Conservation (phyloP, 129 eudicot species). For the Flaveria bidentis region DNA sequence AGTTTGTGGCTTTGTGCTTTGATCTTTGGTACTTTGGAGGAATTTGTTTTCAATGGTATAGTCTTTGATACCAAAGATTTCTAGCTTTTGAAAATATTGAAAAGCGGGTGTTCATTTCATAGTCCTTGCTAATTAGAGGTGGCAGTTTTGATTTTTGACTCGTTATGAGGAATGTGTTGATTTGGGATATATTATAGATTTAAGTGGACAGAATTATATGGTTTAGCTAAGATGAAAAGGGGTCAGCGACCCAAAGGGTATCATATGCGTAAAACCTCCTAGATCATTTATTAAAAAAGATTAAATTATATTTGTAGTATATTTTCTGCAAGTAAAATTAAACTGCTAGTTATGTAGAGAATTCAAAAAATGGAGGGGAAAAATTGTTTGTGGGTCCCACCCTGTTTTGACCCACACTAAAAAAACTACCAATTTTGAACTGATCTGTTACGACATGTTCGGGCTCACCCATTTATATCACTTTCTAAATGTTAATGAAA, state of each 20-base stretch:
- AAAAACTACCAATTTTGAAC: background rate
- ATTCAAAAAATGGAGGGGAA: no score
- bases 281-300: background rate
- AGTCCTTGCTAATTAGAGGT: background rate
- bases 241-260: background rate
- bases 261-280: background rate
- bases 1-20: background rate
- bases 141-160: background rate
- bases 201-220: background rate
- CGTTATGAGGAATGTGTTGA: background rate
- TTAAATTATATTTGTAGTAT: background rate
- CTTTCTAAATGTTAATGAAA: background rate
- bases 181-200: background rate
- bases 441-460: background rate
- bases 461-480: background rate
- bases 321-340: background rate
- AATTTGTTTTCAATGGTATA: background rate
- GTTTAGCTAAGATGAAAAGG: constrained; percentile 1
- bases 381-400: no score
- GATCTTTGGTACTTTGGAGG: background rate
- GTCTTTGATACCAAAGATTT: background rate
- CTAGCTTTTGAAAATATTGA: background rate
- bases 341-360: background rate
- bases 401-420: background rate
- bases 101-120: background rate